phyloP scores from a whole-genome alignment of 495 filamentous ascomycete genomes.

The Staphylotrichum tortipilum region DNA sequence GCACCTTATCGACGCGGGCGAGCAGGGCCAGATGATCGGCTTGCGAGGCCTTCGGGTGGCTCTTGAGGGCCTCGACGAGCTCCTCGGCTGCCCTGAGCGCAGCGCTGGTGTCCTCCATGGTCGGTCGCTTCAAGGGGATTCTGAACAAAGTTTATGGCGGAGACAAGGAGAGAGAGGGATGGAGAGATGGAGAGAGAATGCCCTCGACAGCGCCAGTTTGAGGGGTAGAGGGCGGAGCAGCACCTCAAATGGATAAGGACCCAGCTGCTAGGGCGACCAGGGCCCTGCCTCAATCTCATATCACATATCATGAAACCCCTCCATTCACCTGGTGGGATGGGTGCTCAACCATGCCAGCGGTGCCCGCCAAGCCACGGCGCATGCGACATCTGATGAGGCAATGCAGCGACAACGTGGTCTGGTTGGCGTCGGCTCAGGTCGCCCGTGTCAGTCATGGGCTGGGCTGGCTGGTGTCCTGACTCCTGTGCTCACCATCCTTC shows the following conservation, averaged over 20 bases:
- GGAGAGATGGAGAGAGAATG: too few relatives aligned
- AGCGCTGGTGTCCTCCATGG: conserved; percentile 11
- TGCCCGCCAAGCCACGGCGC: background rate
- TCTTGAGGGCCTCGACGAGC: conserved; percentile 21
- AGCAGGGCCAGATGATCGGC: conserved; percentile 15
- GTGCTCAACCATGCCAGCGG: background rate
- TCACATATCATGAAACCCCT: background rate
- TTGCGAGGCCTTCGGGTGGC: conserved; percentile 6
- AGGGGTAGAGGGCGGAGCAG: background rate
- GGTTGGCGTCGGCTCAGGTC: background rate
- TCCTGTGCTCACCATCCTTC: background rate
- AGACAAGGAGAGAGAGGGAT: background rate
- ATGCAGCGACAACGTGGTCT: background rate
- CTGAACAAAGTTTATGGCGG: background rate
- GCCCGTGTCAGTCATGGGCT: background rate
- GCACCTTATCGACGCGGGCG: conserved; percentile 14
- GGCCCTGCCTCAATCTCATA: background rate
- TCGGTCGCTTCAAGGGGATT: background rate
- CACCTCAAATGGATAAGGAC: background rate
- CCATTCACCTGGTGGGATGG: background rate
- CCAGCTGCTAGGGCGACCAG: conserved; percentile 2
- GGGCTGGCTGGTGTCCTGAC: background rate
- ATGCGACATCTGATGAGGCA: background rate
- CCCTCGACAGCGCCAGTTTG: background rate
- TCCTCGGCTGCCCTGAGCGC: conserved; percentile 19